phyloP scores from a whole-genome alignment of 2,329 filamentous ascomycete genomes.

The Aspergillus candidus region DNA sequence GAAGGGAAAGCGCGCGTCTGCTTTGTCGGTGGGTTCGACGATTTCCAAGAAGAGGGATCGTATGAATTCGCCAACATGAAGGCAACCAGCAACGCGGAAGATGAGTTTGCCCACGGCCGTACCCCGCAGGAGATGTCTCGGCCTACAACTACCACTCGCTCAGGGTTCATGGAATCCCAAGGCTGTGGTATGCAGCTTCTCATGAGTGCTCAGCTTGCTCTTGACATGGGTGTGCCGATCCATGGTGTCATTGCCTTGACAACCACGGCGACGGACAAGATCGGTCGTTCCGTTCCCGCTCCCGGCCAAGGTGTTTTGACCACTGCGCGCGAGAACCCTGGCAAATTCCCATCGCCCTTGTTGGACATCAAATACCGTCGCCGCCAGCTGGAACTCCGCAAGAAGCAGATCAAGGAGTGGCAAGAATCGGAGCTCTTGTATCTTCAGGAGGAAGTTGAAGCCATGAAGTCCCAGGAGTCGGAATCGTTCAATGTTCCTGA shows the following conservation, averaged over 20 bases:
- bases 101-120: constrained; percentile 91
- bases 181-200: constrained; percentile 97
- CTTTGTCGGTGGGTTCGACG: constrained; percentile 97
- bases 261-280: constrained; percentile 97
- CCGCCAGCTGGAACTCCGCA: constrained; percentile 87
- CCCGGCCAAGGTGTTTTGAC: constrained; percentile 96
- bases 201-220: constrained; percentile 91
- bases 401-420: constrained; percentile 92
- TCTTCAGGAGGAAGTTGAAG: constrained; percentile 83
- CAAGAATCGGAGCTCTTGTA: constrained; percentile 92
- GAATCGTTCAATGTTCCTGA: constrained; percentile 71
- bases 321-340: constrained; percentile 80
- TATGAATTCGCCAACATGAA: constrained; percentile 99
- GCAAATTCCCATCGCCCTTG: constrained; percentile 90
- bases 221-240: constrained; percentile 98
- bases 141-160: constrained; percentile 91
- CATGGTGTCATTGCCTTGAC: constrained; percentile 91
- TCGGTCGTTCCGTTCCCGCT: constrained; percentile 92
- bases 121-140: constrained; percentile 97
- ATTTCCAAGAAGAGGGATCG: constrained; percentile 98
- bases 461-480: constrained; percentile 73
- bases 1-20: constrained; percentile 97
- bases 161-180: constrained; percentile 99
- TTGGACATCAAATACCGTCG: constrained; percentile 97
- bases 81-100: constrained; percentile 94